Base-by-base conservation (phyloP, 768 basidiomycete species). In the Pleurotus pulmonarius region DNA sequence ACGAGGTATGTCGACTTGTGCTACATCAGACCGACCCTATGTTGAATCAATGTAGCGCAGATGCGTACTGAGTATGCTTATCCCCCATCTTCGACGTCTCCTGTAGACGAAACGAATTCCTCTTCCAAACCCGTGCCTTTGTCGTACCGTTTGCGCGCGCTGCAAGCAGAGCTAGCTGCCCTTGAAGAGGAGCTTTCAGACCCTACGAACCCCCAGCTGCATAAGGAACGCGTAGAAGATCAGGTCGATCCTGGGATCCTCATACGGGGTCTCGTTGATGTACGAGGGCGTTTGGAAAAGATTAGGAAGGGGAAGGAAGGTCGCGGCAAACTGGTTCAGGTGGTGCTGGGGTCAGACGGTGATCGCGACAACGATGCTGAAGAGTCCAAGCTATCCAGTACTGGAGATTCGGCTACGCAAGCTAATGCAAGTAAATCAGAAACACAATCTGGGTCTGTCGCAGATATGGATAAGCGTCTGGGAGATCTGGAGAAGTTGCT, bases 171-270 rank as follows among this genome's bases (percentile, higher is more conserved):
- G 64, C 75, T 98, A 0, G 69, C 80, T 0, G 79, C 91, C 25
- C 78, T 99, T 3, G 96, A 99, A 67, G 67, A 74, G 1, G 92
- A 95, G 64, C 75, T 95, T n/a, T 78, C 85, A 0, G 89, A 92
- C 61, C 90, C 90, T 8, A 81, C 90, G 3, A 92, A 88, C 65
- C 87, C 87, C 13, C 71, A 83, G 11, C 64, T 89, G 22, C 76
- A 77, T 47, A 80, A 79, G 55, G 86, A 86, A 56, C 73, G 78
- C 24, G 82, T 83, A 54, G 79, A 81, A 43, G 80, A 81, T 40
- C 78, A 80, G 49, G 78, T 85, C 16, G 87, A 91, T 69, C 82
- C 89, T 0, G 88, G 85, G 5, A 86, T 88, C 65, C 78, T 92
- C 59, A 85, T 93, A 53, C 81, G 83, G 46, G 90, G 88, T 0